Conservation (phyloP, 306 rosid species). For the Fragaria ananassa region DNA sequence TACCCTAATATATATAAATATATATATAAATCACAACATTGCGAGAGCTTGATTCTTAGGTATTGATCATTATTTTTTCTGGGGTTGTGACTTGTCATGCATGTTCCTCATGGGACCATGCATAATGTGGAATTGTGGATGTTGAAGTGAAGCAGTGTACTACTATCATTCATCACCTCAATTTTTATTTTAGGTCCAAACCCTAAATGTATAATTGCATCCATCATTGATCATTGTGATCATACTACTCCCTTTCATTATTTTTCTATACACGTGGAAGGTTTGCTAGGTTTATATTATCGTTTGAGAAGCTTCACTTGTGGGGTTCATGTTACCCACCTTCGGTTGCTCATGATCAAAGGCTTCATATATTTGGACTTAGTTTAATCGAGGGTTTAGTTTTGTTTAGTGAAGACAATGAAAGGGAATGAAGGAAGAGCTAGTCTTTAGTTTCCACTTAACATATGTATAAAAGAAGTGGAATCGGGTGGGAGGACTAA, state of each 20-base stretch:
- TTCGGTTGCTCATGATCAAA: not conserved
- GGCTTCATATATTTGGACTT: not conserved
- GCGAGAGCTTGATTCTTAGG: not conserved
- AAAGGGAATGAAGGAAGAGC: not conserved
- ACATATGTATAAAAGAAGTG: not conserved
- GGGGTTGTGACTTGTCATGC: conserved; percentile 2
- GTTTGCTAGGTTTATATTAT: not conserved
- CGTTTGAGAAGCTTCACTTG: not conserved
- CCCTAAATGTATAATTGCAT: not conserved
- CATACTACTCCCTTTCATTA: not conserved
- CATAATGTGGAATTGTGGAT: not conserved
- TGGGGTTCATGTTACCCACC: not conserved
- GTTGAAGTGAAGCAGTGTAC: not conserved
- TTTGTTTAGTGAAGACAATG: not conserved
- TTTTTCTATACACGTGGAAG: not conserved
- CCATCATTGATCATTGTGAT: not conserved
- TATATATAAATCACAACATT: not conserved
- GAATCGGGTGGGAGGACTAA: not conserved
- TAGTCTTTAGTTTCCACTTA: not conserved
- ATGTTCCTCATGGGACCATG: conserved; percentile 9
- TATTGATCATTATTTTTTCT: not conserved
- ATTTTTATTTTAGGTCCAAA: not conserved
- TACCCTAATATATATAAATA: not conserved
- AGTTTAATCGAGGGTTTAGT: not conserved
- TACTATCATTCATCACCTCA: not conserved